Base-by-base conservation (phyloP, 768 basidiomycete species). In the Coprinopsis sp. region DNA sequence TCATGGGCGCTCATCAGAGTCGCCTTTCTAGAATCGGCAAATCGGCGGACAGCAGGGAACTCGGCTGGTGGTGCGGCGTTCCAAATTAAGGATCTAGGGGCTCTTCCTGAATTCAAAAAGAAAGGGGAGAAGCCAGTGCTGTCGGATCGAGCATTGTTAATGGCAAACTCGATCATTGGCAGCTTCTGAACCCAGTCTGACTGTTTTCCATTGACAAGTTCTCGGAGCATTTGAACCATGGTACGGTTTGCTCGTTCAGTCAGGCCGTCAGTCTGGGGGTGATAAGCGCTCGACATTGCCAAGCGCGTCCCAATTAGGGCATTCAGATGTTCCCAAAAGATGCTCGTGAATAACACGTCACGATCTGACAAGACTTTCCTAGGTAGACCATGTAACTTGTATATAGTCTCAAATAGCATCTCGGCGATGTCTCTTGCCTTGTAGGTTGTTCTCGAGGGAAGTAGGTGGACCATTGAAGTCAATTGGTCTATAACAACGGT, bases 401-500 rank as follows among this genome's bases (percentile, higher is more conserved):
- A 47, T 0, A 51, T 37, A 7, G 18, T 11, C 7, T 51, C 46
- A 33, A 51, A 51, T 33, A 40, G 27, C 0, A 53, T 12, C 19
- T 53, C 49, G 28, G 52, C 49, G n/a, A 50, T 47, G 11, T 53
- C 33, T 13, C 44, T 48, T 1, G 49, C 52, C 0, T n/a, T 25
- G 22, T 50, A 44, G 12, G 21, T 33, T 2, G 41, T 29, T 13
- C 50, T 41, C 11, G 40, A 38, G 0, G 49, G 49, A 0, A 53
- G 21, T 1, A 53, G 29, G 30, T 53, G 49, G 2, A 50, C 49
- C 46, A 53, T 53, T n/a, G 38, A 27, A 5, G 52, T 46, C 28
- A 58, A 47, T 22, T 29, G 34, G 23, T 57, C 58, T 3, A 59
- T 64, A 2, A 55, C 33, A 5, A 51, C 54, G 7, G 49, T 50